Conservation (phyloP, 331 rosid genomes). For the Dryas integrifolia region DNA sequence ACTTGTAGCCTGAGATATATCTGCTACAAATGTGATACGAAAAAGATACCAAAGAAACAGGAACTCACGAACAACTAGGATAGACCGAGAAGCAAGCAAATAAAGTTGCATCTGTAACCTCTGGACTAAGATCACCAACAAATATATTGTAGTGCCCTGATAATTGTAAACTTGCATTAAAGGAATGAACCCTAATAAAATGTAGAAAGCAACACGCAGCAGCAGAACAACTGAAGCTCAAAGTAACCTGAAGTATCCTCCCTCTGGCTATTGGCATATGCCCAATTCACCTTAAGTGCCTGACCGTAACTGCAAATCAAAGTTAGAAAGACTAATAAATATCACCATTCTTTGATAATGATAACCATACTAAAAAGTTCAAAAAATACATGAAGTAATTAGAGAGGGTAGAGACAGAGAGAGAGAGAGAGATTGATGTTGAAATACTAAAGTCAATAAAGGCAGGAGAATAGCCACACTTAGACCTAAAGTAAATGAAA, state of each 20-base stretch:
- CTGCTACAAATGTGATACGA: conserved; percentile 23
- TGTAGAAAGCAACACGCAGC: background rate
- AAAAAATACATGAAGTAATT: background rate
- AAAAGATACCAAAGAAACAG: conserved; percentile 22
- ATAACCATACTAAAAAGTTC: background rate
- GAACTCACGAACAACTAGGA: conserved; percentile 78
- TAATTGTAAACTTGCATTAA: conserved; percentile 11
- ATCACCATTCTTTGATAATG: background rate
- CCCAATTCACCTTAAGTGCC: conserved; percentile 89
- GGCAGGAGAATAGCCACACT: conserved; percentile 4
- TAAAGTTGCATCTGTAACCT: conserved; percentile 87
- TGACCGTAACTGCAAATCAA: conserved; percentile 63
- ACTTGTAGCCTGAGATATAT: background rate
- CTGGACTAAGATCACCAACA: conserved; percentile 94
- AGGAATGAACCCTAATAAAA: conserved; percentile 21
- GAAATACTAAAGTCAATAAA: conserved; percentile 8
- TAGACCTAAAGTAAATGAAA: conserved; percentile 17
- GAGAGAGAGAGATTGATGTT: background rate
- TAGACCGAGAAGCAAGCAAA: conserved; percentile 73
- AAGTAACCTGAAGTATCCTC: conserved; percentile 80
- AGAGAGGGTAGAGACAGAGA: background rate
- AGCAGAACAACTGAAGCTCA: conserved; percentile 11
- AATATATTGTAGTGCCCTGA: conserved; percentile 80
- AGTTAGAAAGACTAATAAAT: conserved; percentile 9
- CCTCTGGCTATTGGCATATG: conserved; percentile 87